phyloP scores from a whole-genome alignment of 306 rosid genomes.

The Pyrus pyrifolia region DNA sequence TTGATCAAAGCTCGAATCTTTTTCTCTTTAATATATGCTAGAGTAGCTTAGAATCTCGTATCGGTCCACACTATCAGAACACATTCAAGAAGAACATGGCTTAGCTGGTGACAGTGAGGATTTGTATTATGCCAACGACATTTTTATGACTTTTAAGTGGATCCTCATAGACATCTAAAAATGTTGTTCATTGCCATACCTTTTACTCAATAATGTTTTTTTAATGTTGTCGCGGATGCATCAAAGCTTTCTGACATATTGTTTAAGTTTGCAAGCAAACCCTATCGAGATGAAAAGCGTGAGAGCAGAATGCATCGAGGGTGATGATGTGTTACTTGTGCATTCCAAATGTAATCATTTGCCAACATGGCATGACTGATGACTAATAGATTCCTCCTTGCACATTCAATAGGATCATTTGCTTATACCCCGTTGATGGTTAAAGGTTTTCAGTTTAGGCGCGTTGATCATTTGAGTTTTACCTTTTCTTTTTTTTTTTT shows the following conservation, averaged over 20 bases:
- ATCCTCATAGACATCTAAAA: neutral
- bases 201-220: too few relatives aligned
- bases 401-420: too few relatives aligned
- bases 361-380: too few relatives aligned
- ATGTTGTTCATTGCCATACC: neutral
- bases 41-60: neutral
- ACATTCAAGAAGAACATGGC: neutral
- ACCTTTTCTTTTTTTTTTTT: too few relatives aligned
- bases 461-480: too few relatives aligned
- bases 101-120: conserved; percentile 7
- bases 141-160: neutral
- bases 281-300: neutral
- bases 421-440: too few relatives aligned
- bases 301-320: neutral
- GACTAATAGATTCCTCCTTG: too few relatives aligned
- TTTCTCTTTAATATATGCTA: too few relatives aligned
- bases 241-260: too few relatives aligned
- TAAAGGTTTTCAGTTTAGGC: too few relatives aligned
- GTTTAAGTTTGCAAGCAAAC: too few relatives aligned
- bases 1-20: neutral
- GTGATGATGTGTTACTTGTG: neutral
- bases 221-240: too few relatives aligned
- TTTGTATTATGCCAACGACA: neutral
- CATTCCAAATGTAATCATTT: neutral
- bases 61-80: neutral